Conservation (phyloP, 805 yeast genomes). For the Barnettozyma vustinii region DNA sequence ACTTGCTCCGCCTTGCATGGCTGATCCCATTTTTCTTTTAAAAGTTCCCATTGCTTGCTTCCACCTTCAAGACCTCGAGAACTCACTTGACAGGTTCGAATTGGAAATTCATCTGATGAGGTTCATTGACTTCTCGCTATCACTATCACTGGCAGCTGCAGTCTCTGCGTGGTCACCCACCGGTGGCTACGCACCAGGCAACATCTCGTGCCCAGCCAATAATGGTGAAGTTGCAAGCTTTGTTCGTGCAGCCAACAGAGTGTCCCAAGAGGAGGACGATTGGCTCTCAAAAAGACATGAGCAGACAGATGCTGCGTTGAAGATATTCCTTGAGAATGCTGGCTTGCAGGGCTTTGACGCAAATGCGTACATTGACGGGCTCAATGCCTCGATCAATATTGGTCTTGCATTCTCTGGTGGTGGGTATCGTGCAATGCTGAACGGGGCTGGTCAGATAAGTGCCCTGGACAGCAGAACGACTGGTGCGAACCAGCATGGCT, state of each 20-base stretch:
- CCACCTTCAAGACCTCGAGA: not conserved
- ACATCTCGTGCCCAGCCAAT: constrained; percentile 44
- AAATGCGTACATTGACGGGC: constrained; percentile 32
- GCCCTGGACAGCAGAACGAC: constrained; percentile 70
- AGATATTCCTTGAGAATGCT: constrained; percentile 36
- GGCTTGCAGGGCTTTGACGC: constrained; percentile 40
- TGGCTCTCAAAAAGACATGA: constrained; percentile 44
- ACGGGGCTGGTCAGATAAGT: constrained; percentile 77
- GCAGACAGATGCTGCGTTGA: constrained; percentile 27
- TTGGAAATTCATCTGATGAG: not conserved
- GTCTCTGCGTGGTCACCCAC: constrained; percentile 37
- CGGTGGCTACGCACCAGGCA: constrained; percentile 55
- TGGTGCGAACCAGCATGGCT: constrained; percentile 46
- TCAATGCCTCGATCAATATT: constrained; percentile 38
- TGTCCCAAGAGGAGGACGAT: constrained; percentile 41
- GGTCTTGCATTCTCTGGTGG: constrained; percentile 76
- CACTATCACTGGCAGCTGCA: not conserved
- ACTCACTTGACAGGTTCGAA: not conserved
- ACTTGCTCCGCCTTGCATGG: not conserved
- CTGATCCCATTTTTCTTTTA: not conserved
- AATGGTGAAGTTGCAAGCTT: constrained; percentile 5
- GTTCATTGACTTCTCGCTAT: not conserved
- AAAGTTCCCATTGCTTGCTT: not conserved
- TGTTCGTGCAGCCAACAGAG: constrained; percentile 42
- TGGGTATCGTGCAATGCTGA: constrained; percentile 84